A percentile compares a stretch with the other conserved stretches of the same genome.
Evolutionary conservation across 208 protist species (phyloP).

Genomic region (Strigomonas oncopelti): DNA sequence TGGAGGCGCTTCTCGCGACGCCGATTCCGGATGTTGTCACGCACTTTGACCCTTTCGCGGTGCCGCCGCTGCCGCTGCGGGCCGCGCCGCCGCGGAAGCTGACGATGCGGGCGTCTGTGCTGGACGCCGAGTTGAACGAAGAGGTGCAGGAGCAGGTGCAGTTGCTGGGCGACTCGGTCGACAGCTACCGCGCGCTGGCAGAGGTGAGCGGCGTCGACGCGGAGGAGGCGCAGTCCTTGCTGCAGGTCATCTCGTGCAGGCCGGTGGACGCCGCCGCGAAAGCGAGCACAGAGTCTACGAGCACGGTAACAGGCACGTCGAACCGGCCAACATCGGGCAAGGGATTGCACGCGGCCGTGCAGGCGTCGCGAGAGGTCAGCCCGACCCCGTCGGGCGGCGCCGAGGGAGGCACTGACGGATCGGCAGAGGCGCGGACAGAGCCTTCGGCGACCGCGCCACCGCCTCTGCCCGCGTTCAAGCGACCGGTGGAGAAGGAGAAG

Average conservation of each 20-base stretch:
- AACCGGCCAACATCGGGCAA: no score
- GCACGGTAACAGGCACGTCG: neutral
- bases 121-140: neutral
- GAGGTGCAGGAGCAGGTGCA: neutral
- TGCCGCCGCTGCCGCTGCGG: constrained; percentile 13
- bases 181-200: constrained; percentile 6
- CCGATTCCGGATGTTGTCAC: constrained; percentile 12
- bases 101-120: neutral
- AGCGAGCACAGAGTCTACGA: neutral
- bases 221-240: constrained; percentile 10
- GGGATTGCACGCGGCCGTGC: no score
- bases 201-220: constrained; percentile 9
- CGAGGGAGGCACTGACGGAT: neutral
- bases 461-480: constrained; percentile 12
- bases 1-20: constrained; percentile 4
- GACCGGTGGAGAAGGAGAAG: neutral
- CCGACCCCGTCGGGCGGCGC: no score
- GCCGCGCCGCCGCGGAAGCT: neutral
- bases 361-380: neutral
- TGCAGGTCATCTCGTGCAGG: neutral
- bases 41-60: constrained; percentile 23
- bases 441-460: neutral
- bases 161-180: neutral
- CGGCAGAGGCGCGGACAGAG: neutral
- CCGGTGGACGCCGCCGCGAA: neutral